Base-by-base conservation (phyloP, 495 filamentous ascomycete species). In the Lentithecium fluviatile region DNA sequence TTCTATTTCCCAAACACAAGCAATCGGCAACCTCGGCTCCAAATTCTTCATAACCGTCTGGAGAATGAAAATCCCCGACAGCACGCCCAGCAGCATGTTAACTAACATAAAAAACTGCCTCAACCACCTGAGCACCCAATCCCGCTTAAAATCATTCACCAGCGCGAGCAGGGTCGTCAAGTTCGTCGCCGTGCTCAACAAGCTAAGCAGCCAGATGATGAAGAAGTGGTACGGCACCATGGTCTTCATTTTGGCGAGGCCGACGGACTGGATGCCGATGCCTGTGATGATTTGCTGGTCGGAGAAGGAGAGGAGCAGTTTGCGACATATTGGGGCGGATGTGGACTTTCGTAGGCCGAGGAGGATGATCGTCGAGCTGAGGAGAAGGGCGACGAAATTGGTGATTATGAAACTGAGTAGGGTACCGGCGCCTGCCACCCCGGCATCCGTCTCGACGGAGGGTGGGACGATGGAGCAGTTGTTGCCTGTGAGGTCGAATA, bases 251-350 rank as follows among this genome's bases (percentile, higher is more conserved):
- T 80, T 79, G 0, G 76, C 76, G 0, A 85, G 74, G 8, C 77
- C 82, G 37, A 84, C 74, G 64, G 69, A 64, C 66, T 81, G 82
- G 63, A 85, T 78, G 20, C 80, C 81, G 73, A 85, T 83, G 45
- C 82, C 82, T 2, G 79, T 80, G 29, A 84, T 72, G 73, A 85
- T 80, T 70, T 84, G 82, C 67, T 83, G 81, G 71, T 85, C 82
- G 29, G 77, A 80, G 74, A 82, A 80, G 64, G 77, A 75, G 66
- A 74, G 76, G 36, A 85, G 77, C 1, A 85, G 74, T 63, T 83
- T 84, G 62, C 82, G 80, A 10, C 77, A 71, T 37, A 84, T 78
- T 46, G 74, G 80, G 2, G 65, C 65, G 37, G 64, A 52, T n/a
- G 68, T 61, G 21, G 63, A 56, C 36, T 62, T 56, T 19, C 73